phyloP scores from a whole-genome alignment of 176 grass and related monocot genomes.

The Poa annua region DNA sequence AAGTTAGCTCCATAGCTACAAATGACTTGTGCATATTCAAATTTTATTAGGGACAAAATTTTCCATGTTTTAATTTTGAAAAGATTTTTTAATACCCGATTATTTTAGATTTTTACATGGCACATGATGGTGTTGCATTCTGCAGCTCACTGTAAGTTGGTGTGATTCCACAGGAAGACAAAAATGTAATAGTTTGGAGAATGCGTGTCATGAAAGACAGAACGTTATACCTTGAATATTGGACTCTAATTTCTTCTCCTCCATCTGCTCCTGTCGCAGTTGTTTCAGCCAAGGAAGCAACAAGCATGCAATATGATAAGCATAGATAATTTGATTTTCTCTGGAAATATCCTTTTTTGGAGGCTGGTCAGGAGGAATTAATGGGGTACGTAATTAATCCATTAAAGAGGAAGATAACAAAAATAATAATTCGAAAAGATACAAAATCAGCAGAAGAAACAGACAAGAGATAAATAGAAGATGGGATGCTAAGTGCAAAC shows the following conservation, averaged over 20 bases:
- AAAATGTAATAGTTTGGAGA: neutral
- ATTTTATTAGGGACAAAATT: too few relatives aligned
- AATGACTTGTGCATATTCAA: too few relatives aligned
- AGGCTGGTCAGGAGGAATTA: constrained; percentile 45
- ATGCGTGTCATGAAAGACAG: neutral
- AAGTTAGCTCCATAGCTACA: too few relatives aligned
- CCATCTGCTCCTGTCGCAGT: constrained; percentile 54
- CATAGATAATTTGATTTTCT: constrained; percentile 52
- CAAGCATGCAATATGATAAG: constrained; percentile 41
- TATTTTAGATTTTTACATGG: too few relatives aligned
- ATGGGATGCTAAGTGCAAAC: neutral
- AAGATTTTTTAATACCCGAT: too few relatives aligned
- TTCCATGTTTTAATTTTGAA: too few relatives aligned
- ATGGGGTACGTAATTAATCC: neutral
- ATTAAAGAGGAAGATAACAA: neutral
- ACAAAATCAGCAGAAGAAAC: neutral
- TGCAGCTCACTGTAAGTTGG: too few relatives aligned
- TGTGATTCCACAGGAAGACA: too few relatives aligned
- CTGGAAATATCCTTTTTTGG: constrained; percentile 54
- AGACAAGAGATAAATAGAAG: neutral
- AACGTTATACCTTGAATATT: neutral
- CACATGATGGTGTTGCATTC: too few relatives aligned
- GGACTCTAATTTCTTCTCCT: constrained; percentile 36
- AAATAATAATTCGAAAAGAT: neutral
- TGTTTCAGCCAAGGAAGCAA: constrained; percentile 76